A percentile compares a stretch with the other conserved stretches of the same genome.
phyloP scores from a whole-genome alignment of 805 yeast species.

The Isabelozyma gotoi region DNA sequence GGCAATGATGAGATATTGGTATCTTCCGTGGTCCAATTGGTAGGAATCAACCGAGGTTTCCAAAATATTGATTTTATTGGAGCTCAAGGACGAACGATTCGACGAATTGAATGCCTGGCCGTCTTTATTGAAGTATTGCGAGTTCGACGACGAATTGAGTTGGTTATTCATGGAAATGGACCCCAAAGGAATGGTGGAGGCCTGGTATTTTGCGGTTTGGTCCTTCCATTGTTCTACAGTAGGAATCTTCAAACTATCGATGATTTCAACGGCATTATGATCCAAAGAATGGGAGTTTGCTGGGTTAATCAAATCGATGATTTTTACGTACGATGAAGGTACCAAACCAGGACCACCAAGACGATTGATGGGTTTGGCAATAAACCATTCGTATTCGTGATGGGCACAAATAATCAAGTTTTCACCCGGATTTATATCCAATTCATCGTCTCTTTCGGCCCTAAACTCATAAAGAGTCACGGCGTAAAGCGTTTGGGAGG shows the following conservation, averaged over 20 bases:
- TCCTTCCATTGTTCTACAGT: slow-evolving; percentile 95
- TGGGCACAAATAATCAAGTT: slow-evolving; percentile 92
- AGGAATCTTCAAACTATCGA: slow-evolving; percentile 72
- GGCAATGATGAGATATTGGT: slow-evolving; percentile 80
- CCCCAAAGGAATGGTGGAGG: slow-evolving; percentile 77
- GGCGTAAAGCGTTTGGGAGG: slow-evolving; percentile 66
- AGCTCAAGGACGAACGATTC: slow-evolving; percentile 31
- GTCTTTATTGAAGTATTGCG: slow-evolving; percentile 36
- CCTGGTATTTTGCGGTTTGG: slow-evolving; percentile 87
- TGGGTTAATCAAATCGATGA: slow-evolving; percentile 66
- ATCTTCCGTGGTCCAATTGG: slow-evolving; percentile 79
- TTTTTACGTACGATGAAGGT: slow-evolving; percentile 85
- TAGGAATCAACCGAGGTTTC: slow-evolving; percentile 78
- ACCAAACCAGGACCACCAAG: slow-evolving; percentile 97
- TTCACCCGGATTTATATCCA: slow-evolving; percentile 82
- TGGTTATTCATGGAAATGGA: slow-evolving; percentile 28
- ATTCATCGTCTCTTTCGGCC: slow-evolving; percentile 83
- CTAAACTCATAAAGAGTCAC: slow-evolving; percentile 80
- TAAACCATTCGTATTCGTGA: slow-evolving; percentile 95
- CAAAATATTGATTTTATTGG: slow-evolving; percentile 39
- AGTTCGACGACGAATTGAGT: slow-evolving; percentile 33
- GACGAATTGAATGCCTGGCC: slow-evolving; percentile 11
- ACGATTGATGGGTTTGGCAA: slow-evolving; percentile 92
- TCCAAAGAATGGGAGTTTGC: slow-evolving; percentile 41
- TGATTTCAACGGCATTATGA: slow-evolving; percentile 45